Evolutionary conservation across 352 stramenopile species (phyloP).

Genomic region (Phytophthora cryptogea): DNA sequence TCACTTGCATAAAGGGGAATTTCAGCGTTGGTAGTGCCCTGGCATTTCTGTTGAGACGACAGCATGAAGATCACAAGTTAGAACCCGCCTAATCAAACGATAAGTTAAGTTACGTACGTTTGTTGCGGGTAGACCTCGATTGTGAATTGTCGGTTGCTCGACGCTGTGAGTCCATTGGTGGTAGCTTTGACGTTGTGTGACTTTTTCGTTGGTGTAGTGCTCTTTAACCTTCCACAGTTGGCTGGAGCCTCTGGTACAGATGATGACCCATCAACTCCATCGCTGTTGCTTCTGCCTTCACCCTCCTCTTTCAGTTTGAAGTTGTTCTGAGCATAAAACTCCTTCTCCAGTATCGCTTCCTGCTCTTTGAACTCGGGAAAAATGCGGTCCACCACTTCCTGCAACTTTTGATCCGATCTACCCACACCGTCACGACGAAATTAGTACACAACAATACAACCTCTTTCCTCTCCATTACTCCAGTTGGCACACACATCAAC

Average conservation of each 20-base stretch:
- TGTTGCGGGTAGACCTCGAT: conserved; percentile 52
- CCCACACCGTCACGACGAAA: neutral
- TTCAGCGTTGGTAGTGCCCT: conserved; percentile 35
- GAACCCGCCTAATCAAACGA: neutral
- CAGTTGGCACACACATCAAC: conserved; percentile 49
- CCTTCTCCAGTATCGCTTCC: conserved; percentile 48
- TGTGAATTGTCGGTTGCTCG: conserved; percentile 29
- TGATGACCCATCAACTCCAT: conserved; percentile 11
- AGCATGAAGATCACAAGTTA: neutral
- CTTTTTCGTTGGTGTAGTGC: conserved; percentile 10
- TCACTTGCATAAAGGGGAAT: conserved; percentile 66
- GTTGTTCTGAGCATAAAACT: conserved; percentile 67
- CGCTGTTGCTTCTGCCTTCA: neutral
- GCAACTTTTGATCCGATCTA: conserved; percentile 74
- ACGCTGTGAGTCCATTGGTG: conserved; percentile 3
- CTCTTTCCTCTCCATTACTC: neutral
- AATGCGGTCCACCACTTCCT: conserved; percentile 76
- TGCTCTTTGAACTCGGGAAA: conserved; percentile 67
- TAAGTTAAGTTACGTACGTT: conserved; percentile 29
- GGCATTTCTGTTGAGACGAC: conserved; percentile 19
- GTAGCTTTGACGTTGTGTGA: conserved; percentile 1
- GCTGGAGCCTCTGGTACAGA: conserved; percentile 11
- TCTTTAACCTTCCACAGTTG: conserved; percentile 15
- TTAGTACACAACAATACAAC: neutral
- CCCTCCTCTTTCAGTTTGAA: conserved; percentile 56